Evolutionary conservation across 441 rosid genomes (phyloP).

Genomic region (Theobroma grandiflorum): DNA sequence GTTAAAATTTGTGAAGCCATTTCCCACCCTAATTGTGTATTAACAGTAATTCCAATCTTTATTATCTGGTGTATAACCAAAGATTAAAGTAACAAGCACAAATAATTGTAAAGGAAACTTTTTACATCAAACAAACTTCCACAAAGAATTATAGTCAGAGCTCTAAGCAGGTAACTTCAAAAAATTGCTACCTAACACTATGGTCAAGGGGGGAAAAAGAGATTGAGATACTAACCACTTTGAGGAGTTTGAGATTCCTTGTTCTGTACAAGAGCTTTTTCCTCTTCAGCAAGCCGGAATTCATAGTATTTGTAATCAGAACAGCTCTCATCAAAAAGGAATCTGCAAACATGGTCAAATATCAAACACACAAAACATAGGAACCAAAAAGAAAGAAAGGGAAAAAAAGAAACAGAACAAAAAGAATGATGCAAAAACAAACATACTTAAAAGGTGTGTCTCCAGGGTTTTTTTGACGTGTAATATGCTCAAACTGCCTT

Average conservation of each 20-base stretch:
- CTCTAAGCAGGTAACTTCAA: background rate
- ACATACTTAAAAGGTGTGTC: constrained; percentile 93
- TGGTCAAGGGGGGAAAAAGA: background rate
- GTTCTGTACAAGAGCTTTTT: constrained; percentile 58
- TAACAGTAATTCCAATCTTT: background rate
- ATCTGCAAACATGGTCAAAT: constrained; percentile 49
- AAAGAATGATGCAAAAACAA: background rate
- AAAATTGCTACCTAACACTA: background rate
- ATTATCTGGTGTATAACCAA: background rate
- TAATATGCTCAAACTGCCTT: constrained; percentile 88
- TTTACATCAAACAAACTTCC: background rate
- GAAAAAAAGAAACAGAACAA: background rate
- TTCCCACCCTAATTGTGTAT: background rate
- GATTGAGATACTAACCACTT: constrained; percentile 50
- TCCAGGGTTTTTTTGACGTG: constrained; percentile 96
- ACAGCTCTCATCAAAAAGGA: constrained; percentile 82
- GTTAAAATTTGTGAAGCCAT: background rate
- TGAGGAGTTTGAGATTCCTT: constrained; percentile 54
- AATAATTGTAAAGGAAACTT: background rate
- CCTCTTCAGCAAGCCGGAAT: constrained; percentile 84
- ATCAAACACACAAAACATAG: constrained; percentile 16
- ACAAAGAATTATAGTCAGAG: background rate
- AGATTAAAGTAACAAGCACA: background rate
- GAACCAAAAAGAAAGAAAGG: background rate
- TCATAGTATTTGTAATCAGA: constrained; percentile 85